Conservation (phyloP, 2,329 filamentous ascomycete genomes). For the Colletotrichum noveboracense region DNA sequence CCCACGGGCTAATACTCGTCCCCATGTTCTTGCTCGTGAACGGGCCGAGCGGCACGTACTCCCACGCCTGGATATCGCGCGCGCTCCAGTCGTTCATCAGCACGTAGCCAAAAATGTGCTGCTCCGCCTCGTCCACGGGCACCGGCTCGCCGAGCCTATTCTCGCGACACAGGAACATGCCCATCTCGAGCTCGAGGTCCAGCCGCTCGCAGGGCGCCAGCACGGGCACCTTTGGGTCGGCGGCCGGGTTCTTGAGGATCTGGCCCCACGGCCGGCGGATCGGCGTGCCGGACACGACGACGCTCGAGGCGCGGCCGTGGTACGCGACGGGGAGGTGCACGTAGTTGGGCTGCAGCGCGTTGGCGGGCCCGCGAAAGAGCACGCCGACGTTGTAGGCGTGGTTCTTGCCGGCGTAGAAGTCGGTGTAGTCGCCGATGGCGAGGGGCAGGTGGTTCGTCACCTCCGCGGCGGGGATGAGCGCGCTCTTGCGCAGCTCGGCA, state of each 20-base stretch:
- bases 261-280: constrained; percentile 78
- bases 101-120: constrained; percentile 74
- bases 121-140: constrained; percentile 68
- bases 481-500: constrained; percentile 30
- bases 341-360: constrained; percentile 83
- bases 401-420: constrained; percentile 82
- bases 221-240: constrained; percentile 59
- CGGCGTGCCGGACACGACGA: constrained; percentile 76
- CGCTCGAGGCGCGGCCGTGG: constrained; percentile 77
- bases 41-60: constrained; percentile 67
- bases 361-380: constrained; percentile 74
- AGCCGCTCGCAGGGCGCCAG: constrained; percentile 65
- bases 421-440: constrained; percentile 81
- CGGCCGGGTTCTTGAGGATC: constrained; percentile 59
- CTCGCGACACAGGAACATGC: constrained; percentile 72
- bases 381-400: constrained; percentile 75
- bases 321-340: constrained; percentile 82
- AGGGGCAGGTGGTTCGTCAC: constrained; percentile 76
- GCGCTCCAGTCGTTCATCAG: constrained; percentile 71
- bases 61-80: constrained; percentile 65
- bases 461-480: constrained; percentile 38
- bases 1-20: constrained; percentile 67
- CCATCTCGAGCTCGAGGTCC: constrained; percentile 81
- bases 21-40: constrained; percentile 67
- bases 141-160: constrained; percentile 74